Conservation (phyloP, 1,139 yeast genomes). For the Geotrichum phurueaensis region DNA sequence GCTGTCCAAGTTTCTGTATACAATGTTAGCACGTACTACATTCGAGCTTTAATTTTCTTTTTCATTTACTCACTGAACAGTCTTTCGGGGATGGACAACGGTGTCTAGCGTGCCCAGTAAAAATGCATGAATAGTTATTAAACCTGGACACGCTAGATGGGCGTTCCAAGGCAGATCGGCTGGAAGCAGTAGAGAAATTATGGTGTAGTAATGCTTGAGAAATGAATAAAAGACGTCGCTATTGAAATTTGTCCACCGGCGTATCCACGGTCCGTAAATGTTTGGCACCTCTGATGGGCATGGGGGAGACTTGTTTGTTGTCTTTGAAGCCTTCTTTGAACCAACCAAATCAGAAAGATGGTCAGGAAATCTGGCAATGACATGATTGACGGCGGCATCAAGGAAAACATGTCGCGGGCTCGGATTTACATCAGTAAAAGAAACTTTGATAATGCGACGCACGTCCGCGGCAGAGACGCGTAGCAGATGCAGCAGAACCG, state of each 20-base stretch:
- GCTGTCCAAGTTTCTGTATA: conserved; percentile 1
- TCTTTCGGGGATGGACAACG: conserved; percentile 26
- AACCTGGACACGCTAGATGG: conserved; percentile 35
- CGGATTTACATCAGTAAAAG: conserved; percentile 27
- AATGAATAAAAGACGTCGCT: conserved; percentile 64
- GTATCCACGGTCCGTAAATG: conserved; percentile 64
- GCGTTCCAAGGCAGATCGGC: conserved; percentile 26
- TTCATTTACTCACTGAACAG: conserved; percentile 3
- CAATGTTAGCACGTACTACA: conserved; percentile 12
- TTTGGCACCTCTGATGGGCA: conserved; percentile 21
- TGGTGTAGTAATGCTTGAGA: conserved; percentile 56
- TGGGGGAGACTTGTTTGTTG: conserved; percentile 1
- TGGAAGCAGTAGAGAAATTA: conserved; percentile 30
- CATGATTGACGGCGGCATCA: conserved; percentile 20
- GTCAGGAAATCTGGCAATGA: conserved; percentile 25
- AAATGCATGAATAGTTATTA: conserved; percentile 33
- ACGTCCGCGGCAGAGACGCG: conserved; percentile 43
- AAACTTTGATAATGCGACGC: conserved; percentile 32
- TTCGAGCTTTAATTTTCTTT: too few relatives aligned
- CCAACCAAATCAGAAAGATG: conserved; percentile 29
- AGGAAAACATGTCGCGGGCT: conserved; percentile 13
- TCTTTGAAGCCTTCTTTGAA: not conserved
- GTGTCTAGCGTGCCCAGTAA: conserved; percentile 33
- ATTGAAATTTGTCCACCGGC: conserved; percentile 52
- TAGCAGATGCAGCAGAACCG: conserved; percentile 55